Evolutionary conservation across 2,329 filamentous ascomycete genomes (phyloP).

Genomic region (Botrytis aclada): DNA sequence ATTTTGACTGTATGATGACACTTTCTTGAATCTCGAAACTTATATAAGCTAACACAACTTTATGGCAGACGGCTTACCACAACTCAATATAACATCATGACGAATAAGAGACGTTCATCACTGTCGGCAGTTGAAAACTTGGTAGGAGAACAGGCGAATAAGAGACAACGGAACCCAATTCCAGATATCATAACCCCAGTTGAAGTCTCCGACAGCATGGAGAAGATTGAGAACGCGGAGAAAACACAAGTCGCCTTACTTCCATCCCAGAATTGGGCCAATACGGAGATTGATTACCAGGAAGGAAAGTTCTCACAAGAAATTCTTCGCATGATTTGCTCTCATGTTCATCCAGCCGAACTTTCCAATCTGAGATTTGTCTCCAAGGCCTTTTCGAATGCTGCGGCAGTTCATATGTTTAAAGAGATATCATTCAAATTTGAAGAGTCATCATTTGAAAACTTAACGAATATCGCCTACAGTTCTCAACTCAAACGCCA

Average conservation of each 20-base stretch:
- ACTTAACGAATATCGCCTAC: not conserved
- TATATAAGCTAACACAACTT: not conserved
- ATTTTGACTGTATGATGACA: not conserved
- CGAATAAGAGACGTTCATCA: no score
- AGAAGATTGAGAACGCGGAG: not conserved
- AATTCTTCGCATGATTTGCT: not conserved
- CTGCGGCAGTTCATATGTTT: not conserved
- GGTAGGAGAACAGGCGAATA: not conserved
- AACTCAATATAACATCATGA: not conserved
- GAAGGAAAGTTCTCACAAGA: not conserved
- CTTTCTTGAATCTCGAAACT: not conserved
- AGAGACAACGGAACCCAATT: not conserved
- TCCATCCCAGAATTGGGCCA: not conserved
- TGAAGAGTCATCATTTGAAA: not conserved
- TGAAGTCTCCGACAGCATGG: no score
- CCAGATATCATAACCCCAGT: not conserved
- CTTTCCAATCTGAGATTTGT: not conserved
- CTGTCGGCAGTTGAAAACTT: no score
- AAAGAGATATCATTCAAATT: not conserved
- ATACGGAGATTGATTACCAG: not conserved
- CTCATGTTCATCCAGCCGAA: not conserved
- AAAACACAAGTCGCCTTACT: not conserved
- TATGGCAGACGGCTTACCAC: not conserved
- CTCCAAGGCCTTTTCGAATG: not conserved
- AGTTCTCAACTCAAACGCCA: not conserved